Conservation (phyloP, 352 stramenopile species). For the Lagenidium sp. region DNA sequence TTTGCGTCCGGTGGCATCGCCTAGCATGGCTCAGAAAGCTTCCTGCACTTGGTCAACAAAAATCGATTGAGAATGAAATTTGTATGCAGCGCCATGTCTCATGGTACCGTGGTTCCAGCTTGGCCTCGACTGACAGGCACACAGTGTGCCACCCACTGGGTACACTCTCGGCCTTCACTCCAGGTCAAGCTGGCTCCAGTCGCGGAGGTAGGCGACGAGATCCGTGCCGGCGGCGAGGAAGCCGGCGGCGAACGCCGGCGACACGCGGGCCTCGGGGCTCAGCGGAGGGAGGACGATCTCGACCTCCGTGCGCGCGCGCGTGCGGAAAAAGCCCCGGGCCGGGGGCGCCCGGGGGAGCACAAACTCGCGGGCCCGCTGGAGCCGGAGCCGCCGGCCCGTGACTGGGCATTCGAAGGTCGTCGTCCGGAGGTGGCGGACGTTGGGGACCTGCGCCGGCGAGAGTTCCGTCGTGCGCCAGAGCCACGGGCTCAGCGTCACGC, state of each 20-base stretch:
- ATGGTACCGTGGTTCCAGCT: too few relatives aligned
- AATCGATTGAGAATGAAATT: too few relatives aligned
- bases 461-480: slow-evolving; percentile 38
- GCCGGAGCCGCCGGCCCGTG: slow-evolving; percentile 6
- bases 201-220: slow-evolving; percentile 59
- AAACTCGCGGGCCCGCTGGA: slow-evolving; percentile 38
- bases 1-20: too few relatives aligned
- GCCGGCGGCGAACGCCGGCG: slow-evolving; percentile 34
- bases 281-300: slow-evolving; percentile 56
- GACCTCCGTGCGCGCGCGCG: slow-evolving; percentile 46
- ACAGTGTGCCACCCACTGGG: too few relatives aligned
- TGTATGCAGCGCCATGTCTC: too few relatives aligned
- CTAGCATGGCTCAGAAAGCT: too few relatives aligned
- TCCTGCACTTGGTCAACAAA: too few relatives aligned
- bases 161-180: too few relatives aligned
- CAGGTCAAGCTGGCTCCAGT: neutral
- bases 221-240: slow-evolving; percentile 50
- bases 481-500: slow-evolving; percentile 44
- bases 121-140: too few relatives aligned
- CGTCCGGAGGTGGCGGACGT: slow-evolving; percentile 42
- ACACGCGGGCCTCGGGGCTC: slow-evolving; percentile 36
- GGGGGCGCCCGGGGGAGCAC: slow-evolving; percentile 29
- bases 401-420: slow-evolving; percentile 29
- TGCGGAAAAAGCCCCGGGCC: slow-evolving; percentile 36
- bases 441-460: slow-evolving; percentile 28